Base-by-base conservation (phyloP, 108 stramenopile genomes). In the Aureococcus anophagefferens region DNA sequence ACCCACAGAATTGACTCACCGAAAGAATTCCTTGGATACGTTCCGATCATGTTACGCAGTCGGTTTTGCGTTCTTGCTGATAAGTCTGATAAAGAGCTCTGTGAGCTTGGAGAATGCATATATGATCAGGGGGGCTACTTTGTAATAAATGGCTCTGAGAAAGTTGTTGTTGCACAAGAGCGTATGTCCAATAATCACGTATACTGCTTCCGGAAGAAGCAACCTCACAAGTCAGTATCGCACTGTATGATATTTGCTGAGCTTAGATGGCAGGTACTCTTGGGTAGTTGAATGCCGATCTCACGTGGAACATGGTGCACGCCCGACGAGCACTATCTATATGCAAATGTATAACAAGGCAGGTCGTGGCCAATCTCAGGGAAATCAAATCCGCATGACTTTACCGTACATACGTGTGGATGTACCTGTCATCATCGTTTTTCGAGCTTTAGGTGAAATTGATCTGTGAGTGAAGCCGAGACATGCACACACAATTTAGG, bases 61-160 rank as follows among this genome's bases (percentile, higher is more conserved):
- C 75, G 88, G 28, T 95, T 91, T 87, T 99, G 98, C 75, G 94
- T 95, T 0, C 74, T 99, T 68, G 84, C 86, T 67, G 92, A 94
- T 71, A 92, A 93, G 80, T 89, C 89, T 69, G 96, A 97, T 81
- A 85, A 86, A n/a, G 93, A 96, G 74, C 83, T 96, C 68, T 86
- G 89, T 30, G 95, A 98, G 79, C 82, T 97, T 75, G 94, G 94
- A 65, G 98, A 99, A 79, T 99, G 98, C 79, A 94, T 96, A 73
- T 99, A 93, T 76, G 98, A 99, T 81, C 96, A 97, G 84, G 98
- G 98, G 34, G 98, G 98, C 29, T 99, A 99, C 85, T 99, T 99
- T 84, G 91, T 99, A 44, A 96, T 99, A 75, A 99, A 99, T 76
- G 98, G 98, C 28, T 89, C 89, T 32, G 98, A 99, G 78, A 99